Conservation (phyloP, 805 yeast genomes). For the Kazachstania africana region DNA sequence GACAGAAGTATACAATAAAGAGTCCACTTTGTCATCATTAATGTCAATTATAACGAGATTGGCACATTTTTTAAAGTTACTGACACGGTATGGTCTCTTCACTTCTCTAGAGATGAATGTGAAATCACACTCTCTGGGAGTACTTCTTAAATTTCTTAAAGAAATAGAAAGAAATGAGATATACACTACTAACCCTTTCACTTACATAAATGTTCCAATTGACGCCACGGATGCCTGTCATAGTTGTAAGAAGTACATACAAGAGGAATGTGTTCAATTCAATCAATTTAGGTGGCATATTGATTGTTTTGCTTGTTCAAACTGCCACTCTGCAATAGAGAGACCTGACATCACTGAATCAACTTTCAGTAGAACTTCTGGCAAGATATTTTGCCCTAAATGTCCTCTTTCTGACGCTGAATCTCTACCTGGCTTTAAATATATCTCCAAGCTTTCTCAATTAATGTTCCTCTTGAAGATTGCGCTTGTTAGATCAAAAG, state of each 20-base stretch:
- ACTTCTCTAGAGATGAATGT: slow-evolving; percentile 63
- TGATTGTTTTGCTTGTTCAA: slow-evolving; percentile 56
- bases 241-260: slow-evolving; percentile 64
- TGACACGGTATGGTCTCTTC: slow-evolving; percentile 70
- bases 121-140: slow-evolving; percentile 42
- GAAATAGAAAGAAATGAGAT: slow-evolving; percentile 38
- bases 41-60: slow-evolving; percentile 77
- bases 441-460: slow-evolving; percentile 62
- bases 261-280: slow-evolving; percentile 62
- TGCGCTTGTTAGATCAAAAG: slow-evolving; percentile 64
- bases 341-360: slow-evolving; percentile 34
- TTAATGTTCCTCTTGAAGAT: slow-evolving; percentile 67
- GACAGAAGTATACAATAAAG: slow-evolving; percentile 18
- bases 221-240: slow-evolving; percentile 69
- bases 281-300: slow-evolving; percentile 70
- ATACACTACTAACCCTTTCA: slow-evolving; percentile 26
- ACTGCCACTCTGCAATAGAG: slow-evolving; percentile 37
- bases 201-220: slow-evolving; percentile 36
- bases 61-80: slow-evolving; percentile 82
- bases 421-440: slow-evolving; percentile 42
- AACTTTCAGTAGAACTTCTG: slow-evolving; percentile 30
- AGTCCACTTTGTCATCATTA: slow-evolving; percentile 40
- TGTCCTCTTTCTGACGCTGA: slow-evolving; percentile 46
- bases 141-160: slow-evolving; percentile 51
- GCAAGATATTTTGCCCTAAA: slow-evolving; percentile 42